phyloP scores from a whole-genome alignment of 208 protist species.

The Angomonas deanei region DNA sequence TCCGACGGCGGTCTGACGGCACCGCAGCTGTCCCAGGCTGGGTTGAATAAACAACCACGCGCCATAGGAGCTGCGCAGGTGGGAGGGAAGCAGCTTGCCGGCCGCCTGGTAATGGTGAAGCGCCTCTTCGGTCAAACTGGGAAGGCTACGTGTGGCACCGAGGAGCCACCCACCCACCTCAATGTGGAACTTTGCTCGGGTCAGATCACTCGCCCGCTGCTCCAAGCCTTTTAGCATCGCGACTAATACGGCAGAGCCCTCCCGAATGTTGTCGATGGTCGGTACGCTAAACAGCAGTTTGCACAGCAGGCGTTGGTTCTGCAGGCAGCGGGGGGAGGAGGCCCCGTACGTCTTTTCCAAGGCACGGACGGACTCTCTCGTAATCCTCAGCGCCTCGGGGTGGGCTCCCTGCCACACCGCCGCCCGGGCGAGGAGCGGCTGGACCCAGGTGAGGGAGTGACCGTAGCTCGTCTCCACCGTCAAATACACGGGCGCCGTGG shows the following conservation, averaged over 20 bases:
- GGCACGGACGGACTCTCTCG: conserved; percentile 5
- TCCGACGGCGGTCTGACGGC: conserved; percentile 19
- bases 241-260: conserved; percentile 13
- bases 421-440: conserved; percentile 18
- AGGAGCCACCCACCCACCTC: conserved; percentile 33
- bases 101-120: conserved; percentile 40
- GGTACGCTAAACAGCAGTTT: conserved; percentile 20
- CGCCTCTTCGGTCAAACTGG: conserved; percentile 32
- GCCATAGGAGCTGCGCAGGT: conserved; percentile 29
- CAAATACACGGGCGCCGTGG: conserved; percentile 16
- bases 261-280: conserved; percentile 11
- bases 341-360: conserved; percentile 11
- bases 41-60: conserved; percentile 63
- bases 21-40: conserved; percentile 49
- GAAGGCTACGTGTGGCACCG: conserved; percentile 15
- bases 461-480: conserved; percentile 4
- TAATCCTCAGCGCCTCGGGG: conserved; percentile 13
- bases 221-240: conserved; percentile 16
- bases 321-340: conserved; percentile 13
- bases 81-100: conserved; percentile 25
- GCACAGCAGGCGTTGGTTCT: conserved; percentile 22
- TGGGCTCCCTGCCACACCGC: conserved; percentile 21
- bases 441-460: conserved; percentile 16
- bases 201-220: conserved; percentile 9
- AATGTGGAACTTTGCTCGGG: conserved; percentile 13